phyloP scores from a whole-genome alignment of 495 filamentous ascomycete genomes.

The Penicillium samsonianum region DNA sequence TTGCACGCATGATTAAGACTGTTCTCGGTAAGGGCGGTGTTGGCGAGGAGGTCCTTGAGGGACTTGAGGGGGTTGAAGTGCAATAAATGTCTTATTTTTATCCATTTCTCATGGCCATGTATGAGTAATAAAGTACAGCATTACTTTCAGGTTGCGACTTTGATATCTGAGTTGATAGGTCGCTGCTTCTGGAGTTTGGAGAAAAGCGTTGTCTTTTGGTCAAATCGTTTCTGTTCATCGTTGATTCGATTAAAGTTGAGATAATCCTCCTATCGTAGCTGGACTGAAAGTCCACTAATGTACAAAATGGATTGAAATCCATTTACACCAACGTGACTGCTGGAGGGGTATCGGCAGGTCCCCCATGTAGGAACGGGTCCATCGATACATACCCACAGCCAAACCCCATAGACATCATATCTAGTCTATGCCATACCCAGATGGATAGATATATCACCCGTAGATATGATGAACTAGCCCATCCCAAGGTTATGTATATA shows the following conservation, averaged over 20 bases:
- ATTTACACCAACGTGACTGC: not conserved
- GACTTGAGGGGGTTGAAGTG: conserved; percentile 61
- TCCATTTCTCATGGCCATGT: not conserved
- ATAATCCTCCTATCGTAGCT: not conserved
- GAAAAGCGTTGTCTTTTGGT: conserved; percentile 1
- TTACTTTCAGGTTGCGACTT: not conserved
- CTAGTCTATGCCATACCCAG: not conserved
- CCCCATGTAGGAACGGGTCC: not conserved
- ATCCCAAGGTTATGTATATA: not conserved
- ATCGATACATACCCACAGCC: not conserved
- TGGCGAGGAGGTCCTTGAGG: conserved; percentile 80
- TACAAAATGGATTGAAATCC: conserved; percentile 5
- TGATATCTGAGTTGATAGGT: conserved; percentile 1
- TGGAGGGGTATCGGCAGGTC: not conserved
- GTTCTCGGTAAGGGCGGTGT: conserved; percentile 71
- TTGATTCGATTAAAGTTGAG: not conserved
- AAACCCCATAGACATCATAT: not conserved
- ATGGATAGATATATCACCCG: not conserved
- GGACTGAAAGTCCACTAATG: conserved; percentile 2
- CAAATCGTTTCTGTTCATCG: not conserved
- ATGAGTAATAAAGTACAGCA: not conserved
- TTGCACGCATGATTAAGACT: conserved; percentile 67
- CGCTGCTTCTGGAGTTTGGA: conserved; percentile 8
- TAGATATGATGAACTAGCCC: not conserved
- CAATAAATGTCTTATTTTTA: conserved; percentile 25